Conservation (phyloP, 345 rosid species). For the Lepidium aucheri region DNA sequence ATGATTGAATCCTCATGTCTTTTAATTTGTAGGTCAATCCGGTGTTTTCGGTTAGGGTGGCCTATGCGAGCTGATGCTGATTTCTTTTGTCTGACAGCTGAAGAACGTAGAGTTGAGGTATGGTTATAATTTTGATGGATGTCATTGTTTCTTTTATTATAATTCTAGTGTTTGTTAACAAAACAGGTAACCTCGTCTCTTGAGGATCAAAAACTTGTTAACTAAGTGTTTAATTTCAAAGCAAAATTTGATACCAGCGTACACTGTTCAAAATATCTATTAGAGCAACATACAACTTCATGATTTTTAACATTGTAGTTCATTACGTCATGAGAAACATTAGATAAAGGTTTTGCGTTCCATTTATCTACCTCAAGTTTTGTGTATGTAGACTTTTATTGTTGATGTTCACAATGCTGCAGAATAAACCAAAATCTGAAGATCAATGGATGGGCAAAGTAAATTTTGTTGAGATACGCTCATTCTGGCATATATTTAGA, state of each 20-base stretch:
- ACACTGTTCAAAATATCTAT: not conserved
- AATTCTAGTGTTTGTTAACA: not conserved
- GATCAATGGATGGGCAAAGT: slow-evolving; percentile 44
- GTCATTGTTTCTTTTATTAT: not conserved
- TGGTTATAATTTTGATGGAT: slow-evolving; percentile 1
- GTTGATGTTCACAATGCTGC: slow-evolving; percentile 21
- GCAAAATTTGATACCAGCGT: not conserved
- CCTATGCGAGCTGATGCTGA: slow-evolving; percentile 74
- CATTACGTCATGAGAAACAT: not conserved
- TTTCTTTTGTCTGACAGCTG: slow-evolving; percentile 49
- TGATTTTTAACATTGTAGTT: not conserved
- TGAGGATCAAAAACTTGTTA: not conserved
- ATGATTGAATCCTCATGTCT: not conserved
- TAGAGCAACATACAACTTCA: not conserved
- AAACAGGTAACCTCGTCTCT: not conserved
- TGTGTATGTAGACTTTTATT: not conserved
- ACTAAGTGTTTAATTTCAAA: not conserved
- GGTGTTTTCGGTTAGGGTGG: slow-evolving; percentile 72
- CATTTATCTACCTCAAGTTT: not conserved
- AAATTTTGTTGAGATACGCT: slow-evolving; percentile 49
- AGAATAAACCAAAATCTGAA: slow-evolving; percentile 27
- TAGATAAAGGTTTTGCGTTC: not conserved
- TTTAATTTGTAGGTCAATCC: slow-evolving; percentile 42
- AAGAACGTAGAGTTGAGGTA: slow-evolving; percentile 33
- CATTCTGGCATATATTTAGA: slow-evolving; percentile 61